phyloP scores from a whole-genome alignment of 2,329 filamentous ascomycete species.

The Coniochaeta sp. region DNA sequence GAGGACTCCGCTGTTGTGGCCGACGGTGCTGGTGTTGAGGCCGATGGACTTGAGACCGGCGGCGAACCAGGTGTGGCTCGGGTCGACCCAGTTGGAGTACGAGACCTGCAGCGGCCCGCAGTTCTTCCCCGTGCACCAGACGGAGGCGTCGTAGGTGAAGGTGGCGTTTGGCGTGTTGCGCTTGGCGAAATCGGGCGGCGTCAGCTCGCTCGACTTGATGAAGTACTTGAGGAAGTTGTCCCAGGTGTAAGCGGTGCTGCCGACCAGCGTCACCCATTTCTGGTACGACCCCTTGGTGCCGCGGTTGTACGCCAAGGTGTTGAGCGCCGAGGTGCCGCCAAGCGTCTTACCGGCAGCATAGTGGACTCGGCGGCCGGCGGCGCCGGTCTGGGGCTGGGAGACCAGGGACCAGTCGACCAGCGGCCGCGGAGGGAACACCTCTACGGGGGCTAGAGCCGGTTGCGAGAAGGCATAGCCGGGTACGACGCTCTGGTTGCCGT shows the following conservation, averaged over 20 bases:
- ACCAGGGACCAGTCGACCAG: conserved; percentile 22
- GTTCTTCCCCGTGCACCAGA: conserved; percentile 6
- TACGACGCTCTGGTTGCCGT: conserved; percentile 1
- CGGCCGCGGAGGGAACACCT: conserved; percentile 4
- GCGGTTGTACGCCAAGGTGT: conserved; percentile 21
- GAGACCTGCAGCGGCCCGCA: conserved; percentile 20
- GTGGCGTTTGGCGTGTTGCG: conserved; percentile 8
- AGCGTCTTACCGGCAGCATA: conserved; percentile 28
- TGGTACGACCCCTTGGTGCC: conserved; percentile 15
- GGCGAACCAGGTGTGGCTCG: conserved; percentile 15
- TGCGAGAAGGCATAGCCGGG: conserved; percentile 10
- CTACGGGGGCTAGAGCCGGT: conserved; percentile 2
- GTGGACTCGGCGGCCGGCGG: conserved; percentile 19
- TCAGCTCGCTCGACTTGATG: conserved; percentile 21
- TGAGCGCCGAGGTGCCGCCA: conserved; percentile 20
- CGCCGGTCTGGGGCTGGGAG: conserved; percentile 16
- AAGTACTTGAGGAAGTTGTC: conserved; percentile 22
- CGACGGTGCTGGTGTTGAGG: conserved; percentile 20
- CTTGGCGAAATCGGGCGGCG: conserved; percentile 16
- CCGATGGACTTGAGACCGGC: conserved; percentile 31
- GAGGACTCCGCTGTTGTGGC: conserved; percentile 33
- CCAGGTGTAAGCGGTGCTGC: conserved; percentile 15
- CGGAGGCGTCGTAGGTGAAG: conserved; percentile 4
- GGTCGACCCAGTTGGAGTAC: conserved; percentile 15
- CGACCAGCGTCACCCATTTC: conserved; percentile 23